phyloP scores from a whole-genome alignment of 768 basidiomycete species.

The Boletales sp. region DNA sequence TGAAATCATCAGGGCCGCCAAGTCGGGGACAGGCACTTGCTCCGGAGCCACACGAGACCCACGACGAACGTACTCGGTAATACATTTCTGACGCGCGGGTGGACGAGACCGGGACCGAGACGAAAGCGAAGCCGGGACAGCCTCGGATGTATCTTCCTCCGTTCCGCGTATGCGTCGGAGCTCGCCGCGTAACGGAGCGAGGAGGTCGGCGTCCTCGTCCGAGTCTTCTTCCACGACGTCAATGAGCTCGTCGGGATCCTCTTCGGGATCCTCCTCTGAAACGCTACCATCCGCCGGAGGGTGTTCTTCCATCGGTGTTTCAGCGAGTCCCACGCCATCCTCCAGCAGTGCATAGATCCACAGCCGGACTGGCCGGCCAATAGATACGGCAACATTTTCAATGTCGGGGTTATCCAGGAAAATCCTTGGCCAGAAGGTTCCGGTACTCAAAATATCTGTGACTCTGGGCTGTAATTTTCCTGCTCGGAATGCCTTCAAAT shows the following conservation, averaged over 20 bases:
- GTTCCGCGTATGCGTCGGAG: slow-evolving; percentile 54
- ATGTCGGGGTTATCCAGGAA: slow-evolving; percentile 78
- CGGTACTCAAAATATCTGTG: slow-evolving; percentile 57
- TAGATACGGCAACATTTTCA: slow-evolving; percentile 60
- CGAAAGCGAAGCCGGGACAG: slow-evolving; percentile 30
- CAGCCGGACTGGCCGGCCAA: slow-evolving; percentile 57
- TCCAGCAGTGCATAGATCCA: slow-evolving; percentile 71
- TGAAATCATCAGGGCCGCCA: slow-evolving; percentile 46
- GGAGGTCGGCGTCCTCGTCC: slow-evolving; percentile 45
- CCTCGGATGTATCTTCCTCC: slow-evolving; percentile 29
- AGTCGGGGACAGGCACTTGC: slow-evolving; percentile 46
- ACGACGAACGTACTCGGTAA: slow-evolving; percentile 63
- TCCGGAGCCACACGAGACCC: slow-evolving; percentile 64
- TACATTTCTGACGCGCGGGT: slow-evolving; percentile 19
- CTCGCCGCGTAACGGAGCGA: slow-evolving; percentile 69
- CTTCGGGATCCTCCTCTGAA: slow-evolving; percentile 35
- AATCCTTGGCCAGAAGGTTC: slow-evolving; percentile 66
- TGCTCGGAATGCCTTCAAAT: slow-evolving; percentile 59
- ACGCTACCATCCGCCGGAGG: slow-evolving; percentile 18
- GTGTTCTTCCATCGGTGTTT: slow-evolving; percentile 17
- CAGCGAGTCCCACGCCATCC: slow-evolving; percentile 60
- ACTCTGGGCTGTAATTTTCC: slow-evolving; percentile 56
- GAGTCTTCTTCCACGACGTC: slow-evolving; percentile 66
- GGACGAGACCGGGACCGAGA: slow-evolving; percentile 27
- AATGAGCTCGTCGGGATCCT: slow-evolving; percentile 57